Evolutionary conservation across 305 asterid species (phyloP).

Genomic region (Fraxinus velutina): DNA sequence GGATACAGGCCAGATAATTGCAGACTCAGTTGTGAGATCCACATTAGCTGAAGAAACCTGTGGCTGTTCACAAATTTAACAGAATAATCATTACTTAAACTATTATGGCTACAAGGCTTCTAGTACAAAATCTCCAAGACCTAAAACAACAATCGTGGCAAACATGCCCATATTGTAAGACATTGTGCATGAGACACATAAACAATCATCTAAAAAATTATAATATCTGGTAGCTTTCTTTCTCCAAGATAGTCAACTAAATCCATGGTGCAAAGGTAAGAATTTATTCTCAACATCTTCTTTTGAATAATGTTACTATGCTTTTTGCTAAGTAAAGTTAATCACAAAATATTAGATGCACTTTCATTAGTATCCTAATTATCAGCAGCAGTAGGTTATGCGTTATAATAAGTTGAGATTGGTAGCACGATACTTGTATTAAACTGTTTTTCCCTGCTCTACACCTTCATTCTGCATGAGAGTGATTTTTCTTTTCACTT

Average conservation of each 20-base stretch:
- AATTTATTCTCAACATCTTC: not conserved
- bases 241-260: not conserved
- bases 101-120: not conserved
- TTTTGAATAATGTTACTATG: not conserved
- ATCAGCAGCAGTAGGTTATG: not conserved
- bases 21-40: conserved; percentile 87
- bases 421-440: not conserved
- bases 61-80: conserved; percentile 51
- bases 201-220: conserved; percentile 1
- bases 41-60: conserved; percentile 93
- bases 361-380: not conserved
- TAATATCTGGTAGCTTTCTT: not conserved
- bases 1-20: conserved; percentile 81
- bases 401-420: not conserved
- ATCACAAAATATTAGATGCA: not conserved
- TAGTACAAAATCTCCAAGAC: conserved; percentile 9
- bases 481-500: not conserved
- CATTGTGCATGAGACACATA: conserved; percentile 11
- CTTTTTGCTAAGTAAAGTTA: not conserved
- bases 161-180: not conserved
- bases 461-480: not conserved
- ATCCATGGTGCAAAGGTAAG: not conserved
- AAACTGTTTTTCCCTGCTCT: not conserved
- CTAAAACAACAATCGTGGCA: not conserved
- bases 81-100: conserved; percentile 19